These are phyloP conservation scores for Uronychia setigera DNA, from an alignment of 73 alveolate species.

Conservation along the genomic window DNA sequence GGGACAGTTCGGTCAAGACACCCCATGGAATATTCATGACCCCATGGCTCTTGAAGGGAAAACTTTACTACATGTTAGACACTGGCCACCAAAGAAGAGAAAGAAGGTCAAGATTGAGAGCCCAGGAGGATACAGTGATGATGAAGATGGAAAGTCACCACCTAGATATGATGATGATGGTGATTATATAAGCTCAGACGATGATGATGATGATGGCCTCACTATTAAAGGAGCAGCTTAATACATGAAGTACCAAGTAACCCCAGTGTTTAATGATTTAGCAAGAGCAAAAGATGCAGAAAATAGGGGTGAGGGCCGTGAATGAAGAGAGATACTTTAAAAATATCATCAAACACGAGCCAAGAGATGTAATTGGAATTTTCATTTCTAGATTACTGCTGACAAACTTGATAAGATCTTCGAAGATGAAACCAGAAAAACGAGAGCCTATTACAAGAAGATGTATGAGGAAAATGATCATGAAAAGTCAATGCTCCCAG, in stretches of 20 bases:
- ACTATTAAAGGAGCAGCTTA: slow-evolving; percentile 57
- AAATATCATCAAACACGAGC: slow-evolving; percentile 25
- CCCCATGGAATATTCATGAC: slow-evolving; percentile 47
- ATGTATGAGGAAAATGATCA: background rate
- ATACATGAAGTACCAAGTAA: slow-evolving; percentile 33
- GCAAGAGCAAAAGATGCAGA: slow-evolving; percentile 20
- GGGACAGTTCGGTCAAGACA: slow-evolving; percentile 51
- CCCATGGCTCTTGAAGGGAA: slow-evolving; percentile 19
- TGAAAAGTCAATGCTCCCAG: too few species aligned
- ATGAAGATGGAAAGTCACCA: too few species aligned
- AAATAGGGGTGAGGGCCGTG: slow-evolving; percentile 11
- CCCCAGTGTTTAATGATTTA: background rate
- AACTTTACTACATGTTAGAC: slow-evolving; percentile 18
- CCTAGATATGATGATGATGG: slow-evolving; percentile 15
- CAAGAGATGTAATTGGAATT: background rate
- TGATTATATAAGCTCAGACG: slow-evolving; percentile 3
- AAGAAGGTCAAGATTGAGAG: background rate
- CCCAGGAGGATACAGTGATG: slow-evolving; percentile 1
- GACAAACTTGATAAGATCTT: background rate
- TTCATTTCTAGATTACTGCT: background rate
- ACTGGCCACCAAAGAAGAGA: slow-evolving; percentile 13
- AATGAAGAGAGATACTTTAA: slow-evolving; percentile 51
- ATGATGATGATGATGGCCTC: slow-evolving; percentile 23
- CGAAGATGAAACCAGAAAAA: background rate
- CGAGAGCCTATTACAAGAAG: background rate